Percentiles rank a stretch among this genome's conserved stretches.
Evolutionary conservation across 768 basidiomycete genomes (phyloP).

Genomic region (Gloeostereum incarnatum): DNA sequence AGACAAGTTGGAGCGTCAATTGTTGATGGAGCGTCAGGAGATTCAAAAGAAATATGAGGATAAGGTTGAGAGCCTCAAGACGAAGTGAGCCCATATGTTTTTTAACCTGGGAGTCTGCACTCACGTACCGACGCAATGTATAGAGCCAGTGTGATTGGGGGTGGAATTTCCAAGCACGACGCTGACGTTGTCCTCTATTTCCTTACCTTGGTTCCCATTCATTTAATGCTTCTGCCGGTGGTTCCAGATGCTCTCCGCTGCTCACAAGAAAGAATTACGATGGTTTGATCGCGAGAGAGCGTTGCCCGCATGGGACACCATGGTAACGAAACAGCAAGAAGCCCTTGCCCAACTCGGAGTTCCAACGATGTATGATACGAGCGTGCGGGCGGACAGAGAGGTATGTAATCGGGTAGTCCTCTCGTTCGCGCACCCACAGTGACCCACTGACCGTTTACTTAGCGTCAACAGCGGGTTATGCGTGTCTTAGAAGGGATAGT

Average conservation of each 20-base stretch:
- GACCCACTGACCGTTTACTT: conserved; percentile 2
- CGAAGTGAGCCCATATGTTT: conserved; percentile 37
- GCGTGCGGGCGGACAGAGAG: conserved; percentile 39
- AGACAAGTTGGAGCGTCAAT: conserved; percentile 51
- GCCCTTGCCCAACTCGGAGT: conserved; percentile 50
- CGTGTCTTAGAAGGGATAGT: conserved; percentile 55
- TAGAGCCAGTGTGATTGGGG: conserved; percentile 63
- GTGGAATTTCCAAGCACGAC: conserved; percentile 59
- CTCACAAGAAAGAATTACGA: conserved; percentile 53
- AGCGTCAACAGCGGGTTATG: conserved; percentile 67
- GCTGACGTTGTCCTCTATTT: conserved; percentile 35
- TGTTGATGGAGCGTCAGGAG: conserved; percentile 59
- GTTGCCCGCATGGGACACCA: conserved; percentile 67
- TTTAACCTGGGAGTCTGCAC: conserved; percentile 2
- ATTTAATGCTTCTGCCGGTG: neutral
- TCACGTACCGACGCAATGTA: conserved; percentile 2
- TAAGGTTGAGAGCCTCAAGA: conserved; percentile 58
- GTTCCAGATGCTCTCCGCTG: conserved; percentile 52
- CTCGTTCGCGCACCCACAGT: neutral
- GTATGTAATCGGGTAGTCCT: conserved; percentile 23
- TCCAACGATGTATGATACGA: conserved; percentile 64
- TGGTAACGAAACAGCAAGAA: conserved; percentile 63
- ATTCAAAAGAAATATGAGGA: conserved; percentile 62
- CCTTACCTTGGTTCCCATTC: neutral
- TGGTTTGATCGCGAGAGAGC: conserved; percentile 65